Percentiles rank a stretch among this genome's conserved stretches.
phyloP scores from a whole-genome alignment of 371 early-diverging fungal species.

The Mortierella sp. region DNA sequence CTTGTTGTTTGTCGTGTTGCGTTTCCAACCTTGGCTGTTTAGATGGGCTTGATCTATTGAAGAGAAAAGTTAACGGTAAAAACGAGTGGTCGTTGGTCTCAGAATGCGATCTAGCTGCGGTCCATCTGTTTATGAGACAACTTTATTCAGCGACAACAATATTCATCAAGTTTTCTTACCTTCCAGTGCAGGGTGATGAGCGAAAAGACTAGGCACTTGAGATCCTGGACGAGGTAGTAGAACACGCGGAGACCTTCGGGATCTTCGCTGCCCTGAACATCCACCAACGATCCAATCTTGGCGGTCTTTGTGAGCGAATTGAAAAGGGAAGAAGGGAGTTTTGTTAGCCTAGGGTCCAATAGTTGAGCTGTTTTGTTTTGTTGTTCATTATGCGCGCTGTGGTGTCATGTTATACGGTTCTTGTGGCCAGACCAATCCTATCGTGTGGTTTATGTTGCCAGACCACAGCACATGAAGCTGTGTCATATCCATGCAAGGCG shows the following conservation, averaged over 20 bases:
- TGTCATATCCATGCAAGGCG: not conserved
- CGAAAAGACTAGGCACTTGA: slow-evolving; percentile 95
- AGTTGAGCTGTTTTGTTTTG: not conserved
- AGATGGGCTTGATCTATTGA: slow-evolving; percentile 31
- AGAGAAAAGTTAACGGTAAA: not conserved
- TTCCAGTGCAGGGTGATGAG: slow-evolving; percentile 97
- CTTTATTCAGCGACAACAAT: no score
- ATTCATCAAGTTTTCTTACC: slow-evolving; percentile 76
- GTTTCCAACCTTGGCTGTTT: not conserved
- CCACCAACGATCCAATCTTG: slow-evolving; percentile 92
- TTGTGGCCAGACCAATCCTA: no score
- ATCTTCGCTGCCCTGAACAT: slow-evolving; percentile 91
- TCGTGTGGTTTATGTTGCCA: no score
- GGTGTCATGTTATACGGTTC: not conserved
- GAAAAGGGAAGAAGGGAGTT: not conserved
- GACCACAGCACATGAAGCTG: no score
- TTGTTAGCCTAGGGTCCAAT: not conserved
- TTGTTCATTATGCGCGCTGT: not conserved
- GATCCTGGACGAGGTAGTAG: slow-evolving; percentile 97
- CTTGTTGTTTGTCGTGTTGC: not conserved
- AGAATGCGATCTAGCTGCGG: not conserved
- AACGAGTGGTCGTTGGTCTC: not conserved
- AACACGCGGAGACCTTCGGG: slow-evolving; percentile 95
- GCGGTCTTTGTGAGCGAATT: slow-evolving; percentile 74
- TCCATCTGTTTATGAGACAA: no score